phyloP scores from a whole-genome alignment of 495 filamentous ascomycete genomes.

The Neurospora sp. region DNA sequence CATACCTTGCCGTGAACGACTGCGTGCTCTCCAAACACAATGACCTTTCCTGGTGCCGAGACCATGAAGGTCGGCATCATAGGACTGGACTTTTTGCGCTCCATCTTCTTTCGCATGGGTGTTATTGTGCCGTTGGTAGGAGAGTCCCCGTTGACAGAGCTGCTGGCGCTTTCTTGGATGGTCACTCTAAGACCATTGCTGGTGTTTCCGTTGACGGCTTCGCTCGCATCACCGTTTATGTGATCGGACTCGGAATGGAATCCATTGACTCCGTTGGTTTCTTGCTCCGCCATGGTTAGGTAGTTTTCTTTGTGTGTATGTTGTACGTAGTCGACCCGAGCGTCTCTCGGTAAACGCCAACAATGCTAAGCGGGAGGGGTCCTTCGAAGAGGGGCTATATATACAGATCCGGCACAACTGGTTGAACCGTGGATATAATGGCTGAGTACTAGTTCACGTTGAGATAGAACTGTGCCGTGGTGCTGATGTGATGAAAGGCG shows the following conservation, averaged over 20 bases:
- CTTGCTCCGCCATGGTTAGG: neutral
- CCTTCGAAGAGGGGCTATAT: neutral
- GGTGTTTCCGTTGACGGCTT: constrained; percentile 16
- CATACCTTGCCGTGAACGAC: constrained; percentile 86
- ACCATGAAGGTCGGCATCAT: constrained; percentile 90
- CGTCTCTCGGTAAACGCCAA: neutral
- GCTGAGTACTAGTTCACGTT: neutral
- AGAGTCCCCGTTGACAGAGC: constrained; percentile 16
- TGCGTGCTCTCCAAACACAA: constrained; percentile 93
- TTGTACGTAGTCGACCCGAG: neutral
- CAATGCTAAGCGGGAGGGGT: neutral
- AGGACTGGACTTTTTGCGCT: constrained; percentile 44
- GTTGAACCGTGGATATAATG: neutral
- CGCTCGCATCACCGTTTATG: constrained; percentile 8
- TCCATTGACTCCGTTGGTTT: constrained; percentile 24
- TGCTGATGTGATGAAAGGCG: neutral
- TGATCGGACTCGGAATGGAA: constrained; percentile 14
- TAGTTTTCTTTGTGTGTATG: neutral
- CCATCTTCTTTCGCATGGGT: constrained; percentile 19
- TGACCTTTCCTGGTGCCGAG: constrained; percentile 94
- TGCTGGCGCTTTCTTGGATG: constrained; percentile 6
- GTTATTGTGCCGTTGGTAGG: constrained; percentile 9
- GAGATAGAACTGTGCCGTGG: neutral
- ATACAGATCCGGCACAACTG: neutral
- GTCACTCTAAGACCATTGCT: constrained; percentile 1